Evolutionary conservation across 2,329 filamentous ascomycete species (phyloP).

Genomic region (Diaporthe velutina): DNA sequence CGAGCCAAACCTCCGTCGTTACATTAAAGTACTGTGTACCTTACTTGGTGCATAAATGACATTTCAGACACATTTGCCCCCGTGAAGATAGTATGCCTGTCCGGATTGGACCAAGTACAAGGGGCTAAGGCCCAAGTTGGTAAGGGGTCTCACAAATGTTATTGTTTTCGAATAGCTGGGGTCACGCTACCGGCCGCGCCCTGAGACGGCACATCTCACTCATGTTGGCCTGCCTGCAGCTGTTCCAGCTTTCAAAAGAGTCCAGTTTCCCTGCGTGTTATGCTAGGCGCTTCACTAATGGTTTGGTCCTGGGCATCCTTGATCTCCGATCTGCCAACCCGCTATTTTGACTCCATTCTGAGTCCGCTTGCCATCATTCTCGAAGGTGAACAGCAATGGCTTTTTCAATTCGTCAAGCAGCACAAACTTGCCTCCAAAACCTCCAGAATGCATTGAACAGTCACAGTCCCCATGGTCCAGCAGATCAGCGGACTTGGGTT

Average conservation of each 20-base stretch:
- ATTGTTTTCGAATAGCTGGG: not conserved
- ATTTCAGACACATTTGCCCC: not conserved
- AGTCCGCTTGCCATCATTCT: not conserved
- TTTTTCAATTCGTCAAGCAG: not conserved
- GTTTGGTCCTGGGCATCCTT: not conserved
- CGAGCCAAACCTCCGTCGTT: not conserved
- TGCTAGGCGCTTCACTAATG: not conserved
- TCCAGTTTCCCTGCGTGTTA: not conserved
- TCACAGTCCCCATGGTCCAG: not conserved
- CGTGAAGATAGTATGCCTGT: not conserved
- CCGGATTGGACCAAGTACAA: not conserved
- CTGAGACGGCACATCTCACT: not conserved
- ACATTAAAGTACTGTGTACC: not conserved
- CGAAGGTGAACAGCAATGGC: not conserved
- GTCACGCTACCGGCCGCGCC: not conserved
- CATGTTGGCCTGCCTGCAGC: too few species aligned
- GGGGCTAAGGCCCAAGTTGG: not conserved
- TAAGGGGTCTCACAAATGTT: not conserved
- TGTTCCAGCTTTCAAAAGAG: not conserved
- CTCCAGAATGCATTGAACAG: not conserved
- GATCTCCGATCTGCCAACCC: not conserved
- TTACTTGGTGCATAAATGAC: not conserved
- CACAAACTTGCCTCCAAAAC: not conserved
- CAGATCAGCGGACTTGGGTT: not conserved
- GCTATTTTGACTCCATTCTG: too few species aligned